Base-by-base conservation (phyloP, 805 yeast species). In the Ogataea methylovora region DNA sequence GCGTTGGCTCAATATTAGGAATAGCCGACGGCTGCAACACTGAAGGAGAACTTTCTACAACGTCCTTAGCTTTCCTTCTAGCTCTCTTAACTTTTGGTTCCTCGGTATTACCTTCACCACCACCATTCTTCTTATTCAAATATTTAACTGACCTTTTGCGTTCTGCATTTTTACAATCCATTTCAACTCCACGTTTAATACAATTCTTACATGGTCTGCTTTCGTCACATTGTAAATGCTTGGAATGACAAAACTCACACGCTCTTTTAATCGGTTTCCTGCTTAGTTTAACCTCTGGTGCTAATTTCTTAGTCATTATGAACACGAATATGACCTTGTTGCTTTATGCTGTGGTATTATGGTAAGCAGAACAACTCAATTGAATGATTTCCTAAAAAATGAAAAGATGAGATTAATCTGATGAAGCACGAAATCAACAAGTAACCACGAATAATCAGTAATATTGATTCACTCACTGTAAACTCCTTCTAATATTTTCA, bases 181-280 rank as follows among this genome's bases (percentile, higher is more conserved):
- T 69, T n/a, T 41, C 42, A n/a, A 74, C 51, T 16, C 74, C 73
- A 37, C 88, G 56, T 49, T 80, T 81, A 15, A 65, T 46, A 56
- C 92, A 82, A 50, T 82, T 82, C 42, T 67, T 67, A 46, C 90
- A 82, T 0, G 92, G 90, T 37, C 92, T 58, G 19, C 68, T 64
- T 37, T 70, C 59, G 40, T 81, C 83, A 52, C 90, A 82, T 45
- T 81, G 88, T 11, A 82, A 62, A 46, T 81, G 92, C 43, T 82
- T 82, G 18, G 67, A 57, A 49, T 81, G 86, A 52, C 90, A 82
- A 49, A 79, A 79, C 14, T 66, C 66, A 48, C 92, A 82, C 2
- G 90, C 92, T 30, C 80, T 66, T 8, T 73, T 59, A 2, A 81
- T 76, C 5, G 87, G 85, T 42, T 66, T 73, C 29, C 90, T 56